Conservation (phyloP, 768 basidiomycete species). For the Hemileccinum impolitum region DNA sequence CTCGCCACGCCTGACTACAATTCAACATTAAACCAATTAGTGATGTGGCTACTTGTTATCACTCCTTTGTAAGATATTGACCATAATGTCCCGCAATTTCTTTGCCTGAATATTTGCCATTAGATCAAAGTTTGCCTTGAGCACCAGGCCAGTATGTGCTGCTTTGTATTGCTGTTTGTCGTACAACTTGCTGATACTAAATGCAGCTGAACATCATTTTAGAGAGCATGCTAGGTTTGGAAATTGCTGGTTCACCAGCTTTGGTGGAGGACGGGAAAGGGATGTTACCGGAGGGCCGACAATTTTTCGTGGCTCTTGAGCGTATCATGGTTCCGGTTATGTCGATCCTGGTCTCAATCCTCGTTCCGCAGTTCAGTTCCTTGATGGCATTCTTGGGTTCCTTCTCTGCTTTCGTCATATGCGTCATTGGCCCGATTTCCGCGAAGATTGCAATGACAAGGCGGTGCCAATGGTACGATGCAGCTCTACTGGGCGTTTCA, state of each 20-base stretch:
- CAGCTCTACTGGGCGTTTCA: slow-evolving; percentile 47
- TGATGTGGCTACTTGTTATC: slow-evolving; percentile 84
- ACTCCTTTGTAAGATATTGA: slow-evolving; percentile 55
- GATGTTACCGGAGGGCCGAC: slow-evolving; percentile 14
- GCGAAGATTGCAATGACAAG: slow-evolving; percentile 63
- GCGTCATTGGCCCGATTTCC: slow-evolving; percentile 72
- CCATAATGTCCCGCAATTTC: not conserved
- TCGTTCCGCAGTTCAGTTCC: slow-evolving; percentile 75
- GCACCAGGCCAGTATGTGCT: slow-evolving; percentile 66
- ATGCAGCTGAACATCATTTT: slow-evolving; percentile 76
- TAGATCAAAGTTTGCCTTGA: slow-evolving; percentile 86
- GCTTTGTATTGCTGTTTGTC: not conserved
- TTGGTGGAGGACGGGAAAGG: slow-evolving; percentile 27
- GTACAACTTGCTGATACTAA: not conserved
- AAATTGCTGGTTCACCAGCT: slow-evolving; percentile 24
- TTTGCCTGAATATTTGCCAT: slow-evolving; percentile 14
- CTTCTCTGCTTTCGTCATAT: slow-evolving; percentile 77
- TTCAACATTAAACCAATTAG: slow-evolving; percentile 61
- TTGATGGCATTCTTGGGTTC: slow-evolving; percentile 90
- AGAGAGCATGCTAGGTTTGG: slow-evolving; percentile 72
- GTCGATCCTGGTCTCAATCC: slow-evolving; percentile 67
- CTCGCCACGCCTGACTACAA: slow-evolving; percentile 72
- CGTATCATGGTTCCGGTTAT: slow-evolving; percentile 55
- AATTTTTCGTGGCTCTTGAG: slow-evolving; percentile 46
- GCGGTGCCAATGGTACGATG: slow-evolving; percentile 50